Evolutionary conservation across 2,329 filamentous ascomycete genomes (phyloP).

Genomic region (Juglanconis sp.): DNA sequence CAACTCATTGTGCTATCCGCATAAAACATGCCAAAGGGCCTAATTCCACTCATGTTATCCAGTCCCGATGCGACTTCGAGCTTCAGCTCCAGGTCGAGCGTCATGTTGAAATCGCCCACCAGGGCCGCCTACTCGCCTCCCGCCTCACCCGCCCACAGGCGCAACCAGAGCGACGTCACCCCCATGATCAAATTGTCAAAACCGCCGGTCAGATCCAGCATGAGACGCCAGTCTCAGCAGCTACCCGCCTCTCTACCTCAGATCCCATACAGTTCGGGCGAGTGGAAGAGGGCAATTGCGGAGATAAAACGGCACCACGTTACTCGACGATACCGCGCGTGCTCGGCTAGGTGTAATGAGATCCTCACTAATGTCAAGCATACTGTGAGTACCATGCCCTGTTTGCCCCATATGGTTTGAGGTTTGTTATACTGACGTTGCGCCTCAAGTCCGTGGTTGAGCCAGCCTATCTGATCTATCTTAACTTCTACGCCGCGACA

Average conservation of each 20-base stretch:
- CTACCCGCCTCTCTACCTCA: constrained; percentile 23
- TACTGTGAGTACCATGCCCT: constrained; percentile 31
- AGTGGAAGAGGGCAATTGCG: constrained; percentile 50
- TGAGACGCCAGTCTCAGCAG: constrained; percentile 21
- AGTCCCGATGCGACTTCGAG: constrained; percentile 19
- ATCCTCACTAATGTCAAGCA: constrained; percentile 48
- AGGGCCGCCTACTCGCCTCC: constrained; percentile 2
- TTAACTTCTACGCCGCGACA: constrained; percentile 61
- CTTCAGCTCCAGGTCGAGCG: constrained; percentile 34
- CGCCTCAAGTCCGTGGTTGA: constrained; percentile 37
- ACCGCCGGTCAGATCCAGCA: constrained; percentile 21
- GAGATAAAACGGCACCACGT: constrained; percentile 55
- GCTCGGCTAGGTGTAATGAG: constrained; percentile 50
- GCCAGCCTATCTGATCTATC: constrained; percentile 54
- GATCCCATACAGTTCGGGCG: constrained; percentile 41
- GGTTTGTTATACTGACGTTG: not conserved
- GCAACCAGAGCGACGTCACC: constrained; percentile 15
- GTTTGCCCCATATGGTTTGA: not conserved
- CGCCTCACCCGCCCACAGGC: constrained; percentile 6
- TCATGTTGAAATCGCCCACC: not conserved
- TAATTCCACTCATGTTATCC: constrained; percentile 17
- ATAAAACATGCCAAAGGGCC: constrained; percentile 15
- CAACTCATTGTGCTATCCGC: not conserved
- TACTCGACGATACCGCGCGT: constrained; percentile 49
- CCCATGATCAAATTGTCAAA: constrained; percentile 27